Base-by-base conservation (phyloP, 768 basidiomycete species). In the Hirschioporus abietinus region DNA sequence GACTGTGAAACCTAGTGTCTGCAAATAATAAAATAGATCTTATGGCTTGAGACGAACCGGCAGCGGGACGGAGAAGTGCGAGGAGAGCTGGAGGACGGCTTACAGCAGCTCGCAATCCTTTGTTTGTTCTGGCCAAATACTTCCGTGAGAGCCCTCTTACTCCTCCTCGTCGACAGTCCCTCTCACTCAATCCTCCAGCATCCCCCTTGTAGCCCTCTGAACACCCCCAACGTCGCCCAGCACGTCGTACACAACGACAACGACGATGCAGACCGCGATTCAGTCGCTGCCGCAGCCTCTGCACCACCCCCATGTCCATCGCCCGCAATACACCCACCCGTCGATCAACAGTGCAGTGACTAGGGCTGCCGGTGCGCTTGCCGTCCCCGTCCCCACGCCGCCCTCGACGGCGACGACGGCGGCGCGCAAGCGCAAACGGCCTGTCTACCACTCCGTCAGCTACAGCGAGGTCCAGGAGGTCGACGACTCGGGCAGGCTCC, bases 381-480 rank as follows among this genome's bases (percentile, higher is more conserved):
- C 12, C 12, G 42, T 15, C 42, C 71, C 86, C 86, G 74, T 80
- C 87, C 84, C 87, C 66, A 90, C 90, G 58, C 88, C 91, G 66
- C 86, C 89, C 60, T 25, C 30, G 25, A 80, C 89, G 70, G 79
- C 85, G 61, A 86, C 85, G 61, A 86, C 88, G 4, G 30, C 30
- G 30, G 4, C 2, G 69, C 88, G 91, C 81, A 93, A 93, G 79
- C 88, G 92, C 71, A 93, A 93, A 81, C 87, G 91, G 75, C 83
- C 88, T 34, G 88, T 89, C 72, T 89, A 91, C 72, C 91, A 84
- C 76, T 89, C 88, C 25, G 89, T 94, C 77, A 89, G 85, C 80
- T 94, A 93, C 81, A 92, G 89, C 74, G 92, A 94, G 76, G 91
- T 93, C 57, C 88, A 93, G 72, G 93, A 95, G 79, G 84, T 93